Base-by-base conservation (phyloP, 1,284 basidiomycete genomes). In the Irpex sp. region DNA sequence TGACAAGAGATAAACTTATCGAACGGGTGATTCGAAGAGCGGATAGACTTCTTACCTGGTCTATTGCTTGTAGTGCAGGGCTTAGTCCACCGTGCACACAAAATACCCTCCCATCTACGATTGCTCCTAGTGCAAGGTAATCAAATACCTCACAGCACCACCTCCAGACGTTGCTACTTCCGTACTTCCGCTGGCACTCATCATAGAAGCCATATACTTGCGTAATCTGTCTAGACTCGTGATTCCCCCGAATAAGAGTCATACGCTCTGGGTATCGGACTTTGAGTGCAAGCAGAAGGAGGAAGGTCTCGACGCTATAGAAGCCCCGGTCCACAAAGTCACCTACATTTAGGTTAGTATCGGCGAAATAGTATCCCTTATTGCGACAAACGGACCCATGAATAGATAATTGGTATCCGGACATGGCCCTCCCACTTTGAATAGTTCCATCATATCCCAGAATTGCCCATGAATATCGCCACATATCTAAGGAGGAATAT, bases 161-260 rank as follows among this genome's bases (percentile, higher is more conserved):
- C 65, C 96, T 79, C 97, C 97, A 99, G 49, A 99, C 97, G 74
- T 96, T 97, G 64, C 88, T 91, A 71, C 86, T 92, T 5, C 97
- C 97, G 73, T 98, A 99, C 77, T 99, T 99, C 44, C 96, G 81
- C 75, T 95, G 91, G 76, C 97, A 99, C 73, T 99, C 97, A 78
- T 99, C 97, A 79, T 98, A 99, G 76, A 99, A 99, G 11, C 97
- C 97, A 76, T 99, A 99, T 0, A 99, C 97, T 73, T 99, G 97
- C 0, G 96, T 98, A 72, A 99, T 99, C 76, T 99, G 97, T 3
- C 97, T 83, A n/a, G 94, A 96, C 78, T 99, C 97, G 81, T 99
- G 97, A 82, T 99, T 99, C 11, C 97, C 97, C 40, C 97, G 86
- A 69, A 99, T 97, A 68, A 99, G 87, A 0, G 96, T 98, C 74